Conservation (phyloP, 768 basidiomycete genomes). For the Phlebiopsis flavidoalba region DNA sequence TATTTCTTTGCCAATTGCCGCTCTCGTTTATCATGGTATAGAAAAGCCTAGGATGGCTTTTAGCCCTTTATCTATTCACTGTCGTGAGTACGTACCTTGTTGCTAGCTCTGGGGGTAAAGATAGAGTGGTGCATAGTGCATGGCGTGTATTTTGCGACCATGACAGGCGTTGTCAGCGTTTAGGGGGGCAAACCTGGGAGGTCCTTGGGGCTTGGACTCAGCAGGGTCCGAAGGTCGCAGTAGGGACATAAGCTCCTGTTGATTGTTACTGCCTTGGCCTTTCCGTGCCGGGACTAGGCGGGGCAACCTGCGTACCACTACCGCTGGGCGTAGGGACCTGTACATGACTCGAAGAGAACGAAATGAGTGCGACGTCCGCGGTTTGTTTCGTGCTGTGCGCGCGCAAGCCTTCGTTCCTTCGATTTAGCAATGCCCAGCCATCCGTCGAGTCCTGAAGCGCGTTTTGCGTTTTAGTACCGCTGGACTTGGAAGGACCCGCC, state of each 20-base stretch:
- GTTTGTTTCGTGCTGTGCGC: background rate
- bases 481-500: background rate
- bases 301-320: background rate
- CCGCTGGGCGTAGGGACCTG: background rate
- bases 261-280: constrained; percentile 26
- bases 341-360: background rate
- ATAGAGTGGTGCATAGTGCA: constrained; percentile 69
- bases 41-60: constrained; percentile 41
- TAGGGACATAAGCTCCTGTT: constrained; percentile 49
- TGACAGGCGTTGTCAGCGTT: constrained; percentile 53
- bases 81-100: constrained; percentile 28
- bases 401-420: background rate
- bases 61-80: too few species aligned
- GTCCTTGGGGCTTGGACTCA: constrained; percentile 27
- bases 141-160: constrained; percentile 67
- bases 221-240: constrained; percentile 42
- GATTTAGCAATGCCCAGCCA: constrained; percentile 42
- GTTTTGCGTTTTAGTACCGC: constrained; percentile 46
- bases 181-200: constrained; percentile 50
- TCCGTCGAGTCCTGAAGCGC: constrained; percentile 36
- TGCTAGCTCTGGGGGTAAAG: constrained; percentile 71
- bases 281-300: constrained; percentile 2
- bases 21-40: constrained; percentile 65
- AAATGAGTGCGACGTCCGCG: background rate
- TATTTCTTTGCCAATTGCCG: constrained; percentile 61